Percentiles rank a stretch among this genome's conserved stretches.
Conservation (phyloP, 495 filamentous ascomycete species). For the Geoglossum glabrum region DNA sequence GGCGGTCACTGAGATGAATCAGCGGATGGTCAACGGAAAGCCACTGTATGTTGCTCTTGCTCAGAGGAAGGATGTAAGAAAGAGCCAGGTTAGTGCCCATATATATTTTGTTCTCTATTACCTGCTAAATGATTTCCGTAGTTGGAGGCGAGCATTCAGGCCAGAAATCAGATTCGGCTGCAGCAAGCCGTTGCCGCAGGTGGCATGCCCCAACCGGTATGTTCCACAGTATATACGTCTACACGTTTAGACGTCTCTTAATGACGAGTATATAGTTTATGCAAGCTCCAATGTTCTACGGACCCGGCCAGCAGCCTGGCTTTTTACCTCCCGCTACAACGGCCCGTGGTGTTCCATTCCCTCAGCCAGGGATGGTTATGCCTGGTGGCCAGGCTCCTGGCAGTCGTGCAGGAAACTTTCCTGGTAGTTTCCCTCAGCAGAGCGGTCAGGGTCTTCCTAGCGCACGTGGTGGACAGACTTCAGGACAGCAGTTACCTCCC, state of each 20-base stretch:
- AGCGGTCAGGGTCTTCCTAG: slow-evolving; percentile 35
- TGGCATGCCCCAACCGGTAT: slow-evolving; percentile 69
- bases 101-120: neutral
- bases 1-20: slow-evolving; percentile 97
- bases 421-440: slow-evolving; percentile 54
- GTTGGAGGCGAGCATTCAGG: slow-evolving; percentile 97
- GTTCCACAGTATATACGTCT: slow-evolving; percentile 2
- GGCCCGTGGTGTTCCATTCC: slow-evolving; percentile 67
- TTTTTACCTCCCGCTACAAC: slow-evolving; percentile 46
- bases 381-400: slow-evolving; percentile 45
- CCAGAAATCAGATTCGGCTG: slow-evolving; percentile 93
- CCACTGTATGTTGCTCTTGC: slow-evolving; percentile 94
- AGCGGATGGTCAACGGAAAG: slow-evolving; percentile 95
- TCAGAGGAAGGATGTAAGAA: slow-evolving; percentile 97
- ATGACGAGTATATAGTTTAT: slow-evolving; percentile 27
- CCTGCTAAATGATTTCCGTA: slow-evolving; percentile 3
- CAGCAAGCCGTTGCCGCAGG: slow-evolving; percentile 90
- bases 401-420: slow-evolving; percentile 67
- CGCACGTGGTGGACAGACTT: slow-evolving; percentile 53
- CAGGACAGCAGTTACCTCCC: slow-evolving; percentile 58
- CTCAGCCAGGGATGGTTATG: slow-evolving; percentile 64
- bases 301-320: slow-evolving; percentile 62
- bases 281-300: slow-evolving; percentile 76
- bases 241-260: neutral
- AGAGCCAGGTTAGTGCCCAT: slow-evolving; percentile 43